Evolutionary conservation across 495 filamentous ascomycete species (phyloP).

Genomic region (Immersiella caudata): DNA sequence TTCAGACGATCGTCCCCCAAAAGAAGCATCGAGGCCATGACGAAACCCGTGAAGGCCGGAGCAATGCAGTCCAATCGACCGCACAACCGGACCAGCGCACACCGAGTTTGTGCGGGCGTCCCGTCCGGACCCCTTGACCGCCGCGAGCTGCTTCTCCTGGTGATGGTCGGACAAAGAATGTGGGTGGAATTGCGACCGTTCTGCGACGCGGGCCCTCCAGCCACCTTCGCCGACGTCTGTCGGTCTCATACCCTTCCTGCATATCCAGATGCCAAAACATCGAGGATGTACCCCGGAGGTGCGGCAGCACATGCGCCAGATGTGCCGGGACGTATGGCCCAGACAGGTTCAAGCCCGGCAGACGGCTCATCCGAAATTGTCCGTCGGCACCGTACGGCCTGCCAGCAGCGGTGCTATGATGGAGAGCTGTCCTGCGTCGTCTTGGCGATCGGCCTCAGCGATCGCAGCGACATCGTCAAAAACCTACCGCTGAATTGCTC

Average conservation of each 20-base stretch:
- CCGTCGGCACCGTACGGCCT: constrained; percentile 19
- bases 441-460: constrained; percentile 15
- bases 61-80: background rate
- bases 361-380: constrained; percentile 16
- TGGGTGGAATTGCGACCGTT: background rate
- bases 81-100: background rate
- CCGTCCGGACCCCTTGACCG: background rate
- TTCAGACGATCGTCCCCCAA: constrained; percentile 25
- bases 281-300: constrained; percentile 13
- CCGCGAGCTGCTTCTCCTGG: background rate
- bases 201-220: constrained; percentile 10
- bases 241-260: constrained; percentile 24
- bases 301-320: constrained; percentile 6
- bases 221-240: constrained; percentile 17
- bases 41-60: background rate
- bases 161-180: constrained; percentile 3
- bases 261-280: constrained; percentile 7
- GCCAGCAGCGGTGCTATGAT: constrained; percentile 13
- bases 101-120: background rate
- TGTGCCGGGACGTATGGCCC: constrained; percentile 16
- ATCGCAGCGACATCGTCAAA: background rate
- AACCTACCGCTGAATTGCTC: background rate
- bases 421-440: background rate
- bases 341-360: constrained; percentile 11
- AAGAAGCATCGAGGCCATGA: constrained; percentile 5